Base-by-base conservation (phyloP, 768 basidiomycete genomes). In the Russula emetica region DNA sequence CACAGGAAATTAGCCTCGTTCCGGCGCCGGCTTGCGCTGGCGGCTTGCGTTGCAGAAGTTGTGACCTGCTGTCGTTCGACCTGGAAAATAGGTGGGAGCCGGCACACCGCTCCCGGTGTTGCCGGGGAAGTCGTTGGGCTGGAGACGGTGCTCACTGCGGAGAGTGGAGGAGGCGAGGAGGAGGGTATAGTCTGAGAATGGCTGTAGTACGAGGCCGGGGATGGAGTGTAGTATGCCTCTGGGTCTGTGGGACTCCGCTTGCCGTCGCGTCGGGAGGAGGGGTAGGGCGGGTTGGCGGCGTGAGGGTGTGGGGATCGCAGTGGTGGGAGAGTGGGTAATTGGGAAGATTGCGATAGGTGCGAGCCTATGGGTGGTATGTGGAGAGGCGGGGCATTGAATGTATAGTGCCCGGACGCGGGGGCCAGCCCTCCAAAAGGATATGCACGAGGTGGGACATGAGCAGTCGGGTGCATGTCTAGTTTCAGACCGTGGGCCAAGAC, bases 61-160 rank as follows among this genome's bases (percentile, higher is more conserved):
- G 94, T 98, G 36, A 98, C 94, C 75, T 93, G 92, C 77, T 92
- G 89, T 76, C 92, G 94, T 77, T 94, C 92, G 57, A 94, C 92
- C 75, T 93, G 91, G 36, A 92, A 77, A 71, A 94, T 93, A 54
- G 90, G 92, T 44, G 92, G 92, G 5, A 94, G 79, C 50, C 82
- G 79, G n/a, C 81, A 78, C 1, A 80, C 71, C 0, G 73, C 69
- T 22, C 72, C 70, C 58, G 61, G 52, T 42, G 55, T 57, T 47
- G 66, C 53, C 51, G 62, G 53, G 62, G 66, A 65, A 4, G 60
- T 53, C 22, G 47, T 55, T 22, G 60, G 54, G 61, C 65, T 68
- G 63, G 69, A 66, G 47, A 54, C 51, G 55, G 66, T 51, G 67
- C 69, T 65, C 53, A 59, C 51, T 24, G 66, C 60, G 54, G 57